These are phyloP conservation scores for Massariosphaeria phaeospora DNA, from an alignment of 495 filamentous ascomycete species.

Conservation along the genomic window DNA sequence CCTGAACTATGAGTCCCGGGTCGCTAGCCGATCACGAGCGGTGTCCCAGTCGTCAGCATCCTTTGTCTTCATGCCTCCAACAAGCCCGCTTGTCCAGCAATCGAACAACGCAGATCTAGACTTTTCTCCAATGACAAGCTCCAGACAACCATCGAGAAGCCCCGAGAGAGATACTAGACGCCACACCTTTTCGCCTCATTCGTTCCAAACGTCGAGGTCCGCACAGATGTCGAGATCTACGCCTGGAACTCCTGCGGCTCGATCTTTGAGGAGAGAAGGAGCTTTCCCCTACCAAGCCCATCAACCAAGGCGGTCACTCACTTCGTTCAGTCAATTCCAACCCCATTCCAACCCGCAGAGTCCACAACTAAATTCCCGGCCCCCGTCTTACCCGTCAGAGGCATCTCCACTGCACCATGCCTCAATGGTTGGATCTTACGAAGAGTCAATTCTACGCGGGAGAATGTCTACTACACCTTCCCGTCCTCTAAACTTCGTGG, in stretches of 20 bases:
- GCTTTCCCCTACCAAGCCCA: constrained; percentile 61
- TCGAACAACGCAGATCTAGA: constrained; percentile 83
- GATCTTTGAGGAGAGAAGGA: constrained; percentile 50
- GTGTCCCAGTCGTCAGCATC: constrained; percentile 70
- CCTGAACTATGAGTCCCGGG: constrained; percentile 5
- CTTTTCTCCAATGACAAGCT: constrained; percentile 47
- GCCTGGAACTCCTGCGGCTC: constrained; percentile 21
- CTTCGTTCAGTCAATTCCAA: constrained; percentile 53
- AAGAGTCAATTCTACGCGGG: constrained; percentile 90
- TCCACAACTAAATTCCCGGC: constrained; percentile 54
- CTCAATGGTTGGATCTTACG: constrained; percentile 95
- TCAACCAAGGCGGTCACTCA: constrained; percentile 66
- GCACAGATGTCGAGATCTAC: constrained; percentile 18
- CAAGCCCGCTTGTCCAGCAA: constrained; percentile 86
- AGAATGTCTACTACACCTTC: constrained; percentile 97
- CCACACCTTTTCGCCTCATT: constrained; percentile 58
- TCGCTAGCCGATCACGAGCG: constrained; percentile 40
- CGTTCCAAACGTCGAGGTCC: constrained; percentile 41
- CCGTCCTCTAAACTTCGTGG: constrained; percentile 86
- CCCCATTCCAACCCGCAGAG: constrained; percentile 51
- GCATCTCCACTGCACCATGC: constrained; percentile 74
- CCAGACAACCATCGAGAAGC: constrained; percentile 37
- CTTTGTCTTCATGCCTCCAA: constrained; percentile 81
- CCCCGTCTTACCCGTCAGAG: constrained; percentile 72
- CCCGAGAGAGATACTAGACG: constrained; percentile 50